phyloP scores from a whole-genome alignment of 495 filamentous ascomycete genomes.

The Xylaria grammica region DNA sequence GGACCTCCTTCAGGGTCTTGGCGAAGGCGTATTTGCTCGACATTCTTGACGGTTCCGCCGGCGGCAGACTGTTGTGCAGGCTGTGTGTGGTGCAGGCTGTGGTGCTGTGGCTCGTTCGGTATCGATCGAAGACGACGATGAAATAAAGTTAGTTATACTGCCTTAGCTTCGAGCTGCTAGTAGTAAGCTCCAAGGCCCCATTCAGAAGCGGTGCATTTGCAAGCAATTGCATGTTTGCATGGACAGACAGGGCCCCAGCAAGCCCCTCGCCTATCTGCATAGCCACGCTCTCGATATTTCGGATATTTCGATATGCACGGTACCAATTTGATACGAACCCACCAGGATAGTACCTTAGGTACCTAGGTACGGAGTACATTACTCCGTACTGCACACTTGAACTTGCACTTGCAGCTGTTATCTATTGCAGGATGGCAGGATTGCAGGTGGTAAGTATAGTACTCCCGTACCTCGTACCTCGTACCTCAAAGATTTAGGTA shows the following conservation, averaged over 20 bases:
- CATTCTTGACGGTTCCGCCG: constrained; percentile 60
- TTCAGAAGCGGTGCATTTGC: constrained; percentile 10
- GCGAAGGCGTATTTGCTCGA: constrained; percentile 91
- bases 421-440: too few relatives aligned
- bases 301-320: too few relatives aligned
- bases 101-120: too few relatives aligned
- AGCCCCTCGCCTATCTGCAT: too few relatives aligned
- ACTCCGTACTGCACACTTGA: too few relatives aligned
- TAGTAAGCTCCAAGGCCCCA: not conserved
- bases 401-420: too few relatives aligned
- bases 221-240: constrained; percentile 7
- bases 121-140: constrained; percentile 15
- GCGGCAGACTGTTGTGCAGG: constrained; percentile 7
- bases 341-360: too few relatives aligned
- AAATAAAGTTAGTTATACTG: constrained; percentile 13
- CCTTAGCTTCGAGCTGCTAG: not conserved
- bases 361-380: too few relatives aligned
- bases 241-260: too few relatives aligned
- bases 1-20: constrained; percentile 88
- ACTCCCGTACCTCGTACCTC: not conserved
- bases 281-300: too few relatives aligned
- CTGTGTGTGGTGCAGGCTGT: not conserved
- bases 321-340: too few relatives aligned
- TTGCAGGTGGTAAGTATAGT: not conserved
- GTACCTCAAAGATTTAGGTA: not conserved